Evolutionary conservation across 257 asterid genomes (phyloP).

Genomic region (Solanum pennellii): DNA sequence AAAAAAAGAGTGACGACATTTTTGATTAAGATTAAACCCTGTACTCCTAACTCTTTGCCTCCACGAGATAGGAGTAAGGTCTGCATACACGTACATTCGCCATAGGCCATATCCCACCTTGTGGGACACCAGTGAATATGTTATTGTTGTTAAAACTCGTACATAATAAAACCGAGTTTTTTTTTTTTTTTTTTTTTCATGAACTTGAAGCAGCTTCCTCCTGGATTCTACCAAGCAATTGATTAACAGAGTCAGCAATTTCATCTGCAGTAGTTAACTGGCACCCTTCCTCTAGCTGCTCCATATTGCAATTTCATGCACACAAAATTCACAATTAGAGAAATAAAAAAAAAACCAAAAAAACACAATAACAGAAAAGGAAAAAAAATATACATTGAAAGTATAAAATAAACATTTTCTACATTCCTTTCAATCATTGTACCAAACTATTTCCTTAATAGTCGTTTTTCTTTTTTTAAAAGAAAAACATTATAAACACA

Average conservation of each 20-base stretch:
- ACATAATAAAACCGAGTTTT: not conserved
- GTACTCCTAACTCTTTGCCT: not conserved
- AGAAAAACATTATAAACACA: not conserved
- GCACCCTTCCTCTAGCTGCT: conserved; percentile 40
- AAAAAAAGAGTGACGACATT: not conserved
- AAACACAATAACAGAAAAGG: not conserved
- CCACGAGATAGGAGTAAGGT: not conserved
- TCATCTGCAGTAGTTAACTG: conserved; percentile 33
- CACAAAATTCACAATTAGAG: not conserved
- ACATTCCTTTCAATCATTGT: not conserved
- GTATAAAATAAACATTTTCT: not conserved
- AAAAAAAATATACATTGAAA: not conserved
- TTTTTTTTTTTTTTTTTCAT: not conserved
- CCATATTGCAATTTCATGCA: not conserved
- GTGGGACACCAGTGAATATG: not conserved
- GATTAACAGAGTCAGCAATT: conserved; percentile 36
- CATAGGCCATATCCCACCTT: not conserved
- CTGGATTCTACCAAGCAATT: conserved; percentile 23
- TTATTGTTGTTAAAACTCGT: not conserved
- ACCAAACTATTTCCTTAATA: not conserved
- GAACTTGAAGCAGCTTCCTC: conserved; percentile 19
- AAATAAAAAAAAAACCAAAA: not conserved
- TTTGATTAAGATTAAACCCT: not conserved
- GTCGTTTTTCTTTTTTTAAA: not conserved
- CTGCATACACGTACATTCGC: fast-evolving